Evolutionary conservation across 495 filamentous ascomycete genomes (phyloP).

Genomic region (Annulohypoxylon maeteangense): DNA sequence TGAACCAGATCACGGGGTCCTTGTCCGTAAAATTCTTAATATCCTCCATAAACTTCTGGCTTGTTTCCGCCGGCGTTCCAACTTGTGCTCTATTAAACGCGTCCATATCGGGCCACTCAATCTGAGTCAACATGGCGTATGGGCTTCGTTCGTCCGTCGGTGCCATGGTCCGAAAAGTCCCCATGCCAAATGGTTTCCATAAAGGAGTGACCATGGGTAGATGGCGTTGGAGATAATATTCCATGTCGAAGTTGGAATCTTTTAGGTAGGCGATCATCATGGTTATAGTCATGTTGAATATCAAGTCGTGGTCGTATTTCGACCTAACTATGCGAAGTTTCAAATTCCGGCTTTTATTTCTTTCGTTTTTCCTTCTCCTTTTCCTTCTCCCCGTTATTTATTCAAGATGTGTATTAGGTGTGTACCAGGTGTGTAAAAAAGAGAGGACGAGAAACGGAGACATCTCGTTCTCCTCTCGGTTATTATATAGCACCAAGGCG

Average conservation of each 20-base stretch:
- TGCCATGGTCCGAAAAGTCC: conserved; percentile 14
- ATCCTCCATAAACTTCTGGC: conserved; percentile 22
- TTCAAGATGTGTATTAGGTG: no score
- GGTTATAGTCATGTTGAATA: conserved; percentile 25
- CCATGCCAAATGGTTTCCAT: conserved; percentile 35
- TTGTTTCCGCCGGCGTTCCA: conserved; percentile 18
- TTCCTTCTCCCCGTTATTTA: no score
- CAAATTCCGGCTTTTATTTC: background rate
- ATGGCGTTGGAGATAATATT: conserved; percentile 32
- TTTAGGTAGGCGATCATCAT: conserved; percentile 36
- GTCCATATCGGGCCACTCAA: conserved; percentile 36
- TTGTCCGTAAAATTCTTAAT: conserved; percentile 35
- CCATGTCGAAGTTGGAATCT: conserved; percentile 21
- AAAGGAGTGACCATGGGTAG: conserved; percentile 2
- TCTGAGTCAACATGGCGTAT: conserved; percentile 18
- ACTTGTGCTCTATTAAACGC: conserved; percentile 19
- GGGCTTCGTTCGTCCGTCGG: conserved; percentile 26
- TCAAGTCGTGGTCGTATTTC: background rate
- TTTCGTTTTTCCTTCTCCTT: no score
- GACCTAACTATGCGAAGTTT: background rate
- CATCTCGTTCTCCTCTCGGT: background rate
- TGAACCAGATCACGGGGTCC: conserved; percentile 35
- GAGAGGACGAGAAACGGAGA: background rate
- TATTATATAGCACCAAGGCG: background rate
- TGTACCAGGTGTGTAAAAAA: no score